These are phyloP conservation scores for Coriaria nepalensis DNA, from an alignment of 306 rosid genomes.

Conservation along the genomic window DNA sequence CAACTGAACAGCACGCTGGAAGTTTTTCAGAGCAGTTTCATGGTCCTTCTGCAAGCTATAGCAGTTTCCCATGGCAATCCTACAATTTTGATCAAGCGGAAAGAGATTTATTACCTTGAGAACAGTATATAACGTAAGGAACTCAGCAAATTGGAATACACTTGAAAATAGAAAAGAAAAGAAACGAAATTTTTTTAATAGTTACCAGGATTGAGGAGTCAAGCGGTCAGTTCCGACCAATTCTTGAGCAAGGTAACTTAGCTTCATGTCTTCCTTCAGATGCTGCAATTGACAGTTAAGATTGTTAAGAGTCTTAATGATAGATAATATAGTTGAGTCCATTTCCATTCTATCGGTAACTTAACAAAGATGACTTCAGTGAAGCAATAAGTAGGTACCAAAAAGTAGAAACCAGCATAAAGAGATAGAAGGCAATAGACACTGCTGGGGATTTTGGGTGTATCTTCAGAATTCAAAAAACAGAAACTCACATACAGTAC, in stretches of 20 bases:
- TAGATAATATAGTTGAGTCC: no score
- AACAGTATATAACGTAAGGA: neutral
- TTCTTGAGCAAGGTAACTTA: constrained; percentile 91
- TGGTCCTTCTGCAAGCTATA: constrained; percentile 57
- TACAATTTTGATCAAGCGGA: constrained; percentile 15
- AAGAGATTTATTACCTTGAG: neutral
- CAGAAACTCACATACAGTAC: constrained; percentile 81
- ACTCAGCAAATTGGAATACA: neutral
- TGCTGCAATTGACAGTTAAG: constrained; percentile 51
- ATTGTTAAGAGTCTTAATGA: no score
- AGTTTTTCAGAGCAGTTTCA: constrained; percentile 59
- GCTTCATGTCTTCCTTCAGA: constrained; percentile 96
- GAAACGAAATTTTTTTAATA: constrained; percentile 5
- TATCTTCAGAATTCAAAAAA: constrained; percentile 1
- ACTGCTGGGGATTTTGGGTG: neutral
- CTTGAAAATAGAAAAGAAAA: neutral
- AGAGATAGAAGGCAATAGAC: no score
- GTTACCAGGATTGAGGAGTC: constrained; percentile 95
- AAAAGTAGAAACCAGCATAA: no score
- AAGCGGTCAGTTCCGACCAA: constrained; percentile 80
- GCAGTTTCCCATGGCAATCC: constrained; percentile 68
- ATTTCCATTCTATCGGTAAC: no score
- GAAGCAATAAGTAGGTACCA: constrained; percentile 5
- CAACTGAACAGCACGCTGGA: constrained; percentile 91
- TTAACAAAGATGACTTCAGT: constrained; percentile 17